These are phyloP conservation scores for Hortiboletus rubellus DNA, from an alignment of 1,284 basidiomycete genomes.

Conservation along the genomic window DNA sequence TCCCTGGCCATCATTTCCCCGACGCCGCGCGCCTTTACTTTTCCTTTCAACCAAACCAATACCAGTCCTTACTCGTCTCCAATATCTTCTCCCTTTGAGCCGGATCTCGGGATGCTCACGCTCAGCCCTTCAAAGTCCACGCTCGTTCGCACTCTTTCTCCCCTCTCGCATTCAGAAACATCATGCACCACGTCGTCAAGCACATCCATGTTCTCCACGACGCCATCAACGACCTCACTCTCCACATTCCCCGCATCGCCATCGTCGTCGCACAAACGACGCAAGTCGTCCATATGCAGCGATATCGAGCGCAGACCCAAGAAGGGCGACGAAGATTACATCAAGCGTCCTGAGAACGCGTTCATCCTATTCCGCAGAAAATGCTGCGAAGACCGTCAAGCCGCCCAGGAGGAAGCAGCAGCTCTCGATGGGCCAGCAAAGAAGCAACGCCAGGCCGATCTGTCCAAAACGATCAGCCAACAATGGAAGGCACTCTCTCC, in stretches of 20 bases:
- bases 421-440: slow-evolving; percentile 41
- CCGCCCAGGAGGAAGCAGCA: slow-evolving; percentile 41
- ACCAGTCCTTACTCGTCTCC: slow-evolving; percentile 65
- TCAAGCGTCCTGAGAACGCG: slow-evolving; percentile 78
- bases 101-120: slow-evolving; percentile 57
- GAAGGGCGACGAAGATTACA: slow-evolving; percentile 77
- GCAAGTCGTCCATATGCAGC: slow-evolving; percentile 58
- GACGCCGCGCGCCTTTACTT: slow-evolving; percentile 73
- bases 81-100: slow-evolving; percentile 66
- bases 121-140: slow-evolving; percentile 43
- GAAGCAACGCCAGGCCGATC: slow-evolving; percentile 58
- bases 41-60: slow-evolving; percentile 56
- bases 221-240: slow-evolving; percentile 35
- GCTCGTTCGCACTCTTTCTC: slow-evolving; percentile 49
- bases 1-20: slow-evolving; percentile 66
- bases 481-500: slow-evolving; percentile 65
- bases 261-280: slow-evolving; percentile 51
- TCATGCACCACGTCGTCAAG: slow-evolving; percentile 33
- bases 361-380: slow-evolving; percentile 78
- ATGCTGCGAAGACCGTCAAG: slow-evolving; percentile 68
- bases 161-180: slow-evolving; percentile 37
- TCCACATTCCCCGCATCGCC: slow-evolving; percentile 35
- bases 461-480: slow-evolving; percentile 76
- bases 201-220: slow-evolving; percentile 41
- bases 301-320: slow-evolving; percentile 67